phyloP scores from a whole-genome alignment of 1,284 basidiomycete genomes.

The Ganoderma multipileum region DNA sequence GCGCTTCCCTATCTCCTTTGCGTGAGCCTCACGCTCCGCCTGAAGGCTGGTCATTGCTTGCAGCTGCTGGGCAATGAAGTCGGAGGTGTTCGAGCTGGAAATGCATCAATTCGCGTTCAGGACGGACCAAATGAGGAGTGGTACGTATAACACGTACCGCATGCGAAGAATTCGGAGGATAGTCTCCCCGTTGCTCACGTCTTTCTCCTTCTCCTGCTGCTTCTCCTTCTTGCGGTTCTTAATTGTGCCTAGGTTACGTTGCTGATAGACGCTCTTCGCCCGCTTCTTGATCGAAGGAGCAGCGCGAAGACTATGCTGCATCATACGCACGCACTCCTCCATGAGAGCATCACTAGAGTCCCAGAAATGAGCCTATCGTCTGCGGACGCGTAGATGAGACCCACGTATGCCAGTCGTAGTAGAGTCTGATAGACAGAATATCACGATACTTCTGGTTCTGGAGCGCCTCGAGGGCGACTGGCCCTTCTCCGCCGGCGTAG shows the following conservation, averaged over 20 bases:
- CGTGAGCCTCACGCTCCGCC: slow-evolving; percentile 71
- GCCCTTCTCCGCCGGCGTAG: slow-evolving; percentile 92
- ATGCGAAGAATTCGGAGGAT: slow-evolving; percentile 93
- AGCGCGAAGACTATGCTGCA: slow-evolving; percentile 82
- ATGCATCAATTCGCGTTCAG: neutral
- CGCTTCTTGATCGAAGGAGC: slow-evolving; percentile 83
- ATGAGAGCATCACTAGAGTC: slow-evolving; percentile 80
- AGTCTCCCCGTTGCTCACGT: slow-evolving; percentile 81
- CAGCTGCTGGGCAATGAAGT: slow-evolving; percentile 90
- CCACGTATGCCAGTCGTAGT: slow-evolving; percentile 93
- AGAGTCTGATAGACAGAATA: slow-evolving; percentile 87
- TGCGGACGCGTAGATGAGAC: slow-evolving; percentile 37
- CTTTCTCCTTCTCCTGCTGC: slow-evolving; percentile 68
- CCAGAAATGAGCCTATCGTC: slow-evolving; percentile 14
- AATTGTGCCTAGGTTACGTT: slow-evolving; percentile 96
- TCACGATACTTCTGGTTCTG: slow-evolving; percentile 98
- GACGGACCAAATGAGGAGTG: neutral
- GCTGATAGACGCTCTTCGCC: slow-evolving; percentile 89
- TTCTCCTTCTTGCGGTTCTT: slow-evolving; percentile 94
- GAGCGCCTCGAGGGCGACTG: slow-evolving; percentile 86
- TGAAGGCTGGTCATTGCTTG: slow-evolving; percentile 79
- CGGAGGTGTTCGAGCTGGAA: slow-evolving; percentile 77
- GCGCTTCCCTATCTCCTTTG: slow-evolving; percentile 62
- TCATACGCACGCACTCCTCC: slow-evolving; percentile 96
- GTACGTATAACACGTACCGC: slow-evolving; percentile 64